Base-by-base conservation (phyloP, 176 grass and related monocot genomes). In the Elaeis guineensis region DNA sequence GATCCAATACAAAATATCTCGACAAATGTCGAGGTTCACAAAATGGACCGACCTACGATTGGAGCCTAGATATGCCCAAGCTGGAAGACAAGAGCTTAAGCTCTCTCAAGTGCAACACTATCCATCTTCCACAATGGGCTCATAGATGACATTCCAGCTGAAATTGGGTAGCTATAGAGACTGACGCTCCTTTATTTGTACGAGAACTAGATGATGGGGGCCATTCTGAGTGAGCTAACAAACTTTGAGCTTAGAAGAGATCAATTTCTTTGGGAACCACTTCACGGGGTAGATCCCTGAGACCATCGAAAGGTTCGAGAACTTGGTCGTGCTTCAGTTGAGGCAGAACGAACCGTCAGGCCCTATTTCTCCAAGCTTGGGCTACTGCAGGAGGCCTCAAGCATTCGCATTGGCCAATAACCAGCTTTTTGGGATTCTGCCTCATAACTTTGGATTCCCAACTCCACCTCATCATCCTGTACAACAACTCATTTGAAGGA, bases 201-300 rank as follows among this genome's bases (percentile, higher is more conserved):
- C 19, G 92, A 97, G 74, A 97, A 97, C 65, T 78, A 91, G 75
- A 91, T 97, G 87, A 69, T 76, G 0, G 92, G 93, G 16, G 48
- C 3, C 48, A 97, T 97, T 50, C 93, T 81, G 6, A 54, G 57
- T 3, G 84, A 91, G 73, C 25, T 97, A 3, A 78, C 84, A 55
- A 80, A 80, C 66, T 97, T 66, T 73, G 23, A 88, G 81, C 69
- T 78, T 97, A 78, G 81, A 97, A 54, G 81, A 97, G 71, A 66
- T 89, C 16, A 87, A 97, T 73, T 91, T 97, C 71, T 97, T 91
- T 28, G 87, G 93, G 25, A 97, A 97, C 57, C 84, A 83, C 23
- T 91, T 97, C 65, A 72, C 39, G 15, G 93, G 87, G 0, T 0
- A 22, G 1, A 91, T 97, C 58, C 93, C 84, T 28, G 70, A 80